These are phyloP conservation scores for Sugiyamaella japonica DNA, from an alignment of 1,139 yeast species.

Conservation along the genomic window DNA sequence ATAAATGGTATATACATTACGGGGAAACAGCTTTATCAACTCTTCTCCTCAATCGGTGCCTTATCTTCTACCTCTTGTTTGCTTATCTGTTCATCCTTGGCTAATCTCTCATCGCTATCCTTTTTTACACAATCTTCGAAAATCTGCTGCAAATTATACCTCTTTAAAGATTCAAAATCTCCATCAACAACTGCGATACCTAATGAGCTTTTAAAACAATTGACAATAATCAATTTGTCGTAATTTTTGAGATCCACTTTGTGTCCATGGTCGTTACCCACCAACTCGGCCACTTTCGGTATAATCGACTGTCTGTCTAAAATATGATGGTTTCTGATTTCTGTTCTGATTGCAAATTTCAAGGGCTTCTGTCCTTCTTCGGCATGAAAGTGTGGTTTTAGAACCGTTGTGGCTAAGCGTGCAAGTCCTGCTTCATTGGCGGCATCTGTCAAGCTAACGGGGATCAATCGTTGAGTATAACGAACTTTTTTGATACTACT, in stretches of 20 bases:
- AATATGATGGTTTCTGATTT: conserved; percentile 74
- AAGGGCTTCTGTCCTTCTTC: conserved; percentile 47
- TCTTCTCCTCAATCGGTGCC: conserved; percentile 34
- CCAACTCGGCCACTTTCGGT: conserved; percentile 65
- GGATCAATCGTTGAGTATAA: conserved; percentile 70
- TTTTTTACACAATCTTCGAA: conserved; percentile 40
- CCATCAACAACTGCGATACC: conserved; percentile 53
- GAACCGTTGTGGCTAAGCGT: conserved; percentile 55
- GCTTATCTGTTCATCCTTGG: not conserved
- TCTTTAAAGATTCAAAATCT: conserved; percentile 55
- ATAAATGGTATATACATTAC: conserved; percentile 31
- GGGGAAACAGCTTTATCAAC: too few relatives aligned
- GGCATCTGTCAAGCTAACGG: conserved; percentile 72
- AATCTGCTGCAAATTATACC: conserved; percentile 64
- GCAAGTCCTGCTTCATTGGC: conserved; percentile 68
- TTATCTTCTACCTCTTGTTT: conserved; percentile 72
- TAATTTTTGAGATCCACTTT: conserved; percentile 77
- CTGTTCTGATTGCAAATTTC: conserved; percentile 80
- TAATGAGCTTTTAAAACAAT: conserved; percentile 63
- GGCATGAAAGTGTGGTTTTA: conserved; percentile 68
- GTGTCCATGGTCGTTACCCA: conserved; percentile 71
- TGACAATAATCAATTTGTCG: conserved; percentile 77
- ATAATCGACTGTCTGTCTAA: conserved; percentile 70
- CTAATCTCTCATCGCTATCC: conserved; percentile 3
- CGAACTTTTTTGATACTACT: conserved; percentile 55